These are phyloP conservation scores for Taiozyma onychis DNA, from an alignment of 1,139 yeast genomes.

Conservation along the genomic window DNA sequence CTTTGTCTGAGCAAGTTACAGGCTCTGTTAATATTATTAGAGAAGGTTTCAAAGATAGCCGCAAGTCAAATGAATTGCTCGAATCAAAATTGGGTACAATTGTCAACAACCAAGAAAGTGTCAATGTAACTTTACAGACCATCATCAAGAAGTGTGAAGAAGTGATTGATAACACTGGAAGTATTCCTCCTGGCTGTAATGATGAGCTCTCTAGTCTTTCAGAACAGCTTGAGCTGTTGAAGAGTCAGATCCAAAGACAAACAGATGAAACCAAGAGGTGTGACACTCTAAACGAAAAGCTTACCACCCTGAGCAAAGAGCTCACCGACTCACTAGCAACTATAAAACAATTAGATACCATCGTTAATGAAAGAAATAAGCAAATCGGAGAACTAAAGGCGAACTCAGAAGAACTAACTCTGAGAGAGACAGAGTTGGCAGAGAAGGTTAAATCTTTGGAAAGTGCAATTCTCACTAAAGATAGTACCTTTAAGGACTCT, in stretches of 20 bases:
- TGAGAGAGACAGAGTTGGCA: neutral
- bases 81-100: neutral
- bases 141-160: neutral
- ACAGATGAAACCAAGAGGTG: neutral
- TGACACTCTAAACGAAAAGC: neutral
- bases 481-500: neutral
- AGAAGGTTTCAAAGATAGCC: neutral
- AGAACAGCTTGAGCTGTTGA: neutral
- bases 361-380: neutral
- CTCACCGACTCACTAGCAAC: neutral
- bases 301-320: neutral
- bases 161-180: neutral
- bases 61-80: neutral
- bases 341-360: neutral
- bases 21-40: neutral
- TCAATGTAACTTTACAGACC: neutral
- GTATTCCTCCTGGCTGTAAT: neutral
- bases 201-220: neutral
- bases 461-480: constrained; percentile 1
- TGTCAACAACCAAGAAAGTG: neutral
- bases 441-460: constrained; percentile 1
- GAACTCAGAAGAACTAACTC: neutral
- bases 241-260: neutral
- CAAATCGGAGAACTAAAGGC: neutral
- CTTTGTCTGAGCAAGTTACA: neutral